These are phyloP conservation scores for Rhododendron mucronatum DNA, from an alignment of 148 eudicot species.

Conservation along the genomic window DNA sequence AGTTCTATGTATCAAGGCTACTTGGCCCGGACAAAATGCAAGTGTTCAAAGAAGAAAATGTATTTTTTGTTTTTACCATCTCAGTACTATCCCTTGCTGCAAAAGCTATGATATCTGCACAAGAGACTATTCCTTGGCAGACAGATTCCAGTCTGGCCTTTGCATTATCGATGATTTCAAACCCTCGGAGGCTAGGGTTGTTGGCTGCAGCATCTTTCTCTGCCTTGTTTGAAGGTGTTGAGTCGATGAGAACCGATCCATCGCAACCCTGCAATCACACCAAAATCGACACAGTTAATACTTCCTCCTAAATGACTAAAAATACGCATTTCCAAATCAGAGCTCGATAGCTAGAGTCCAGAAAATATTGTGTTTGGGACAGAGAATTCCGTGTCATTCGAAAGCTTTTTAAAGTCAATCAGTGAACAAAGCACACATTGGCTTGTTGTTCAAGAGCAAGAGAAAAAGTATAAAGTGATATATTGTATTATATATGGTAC, in stretches of 20 bases:
- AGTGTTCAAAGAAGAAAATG: not conserved
- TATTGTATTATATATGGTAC: not conserved
- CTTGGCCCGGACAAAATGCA: not conserved
- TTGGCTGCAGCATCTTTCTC: constrained; percentile 85
- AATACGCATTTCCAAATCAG: not conserved
- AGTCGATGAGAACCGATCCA: constrained; percentile 80
- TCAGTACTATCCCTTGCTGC: constrained; percentile 79
- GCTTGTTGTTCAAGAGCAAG: not conserved
- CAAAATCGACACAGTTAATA: not conserved
- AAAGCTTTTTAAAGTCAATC: not conserved
- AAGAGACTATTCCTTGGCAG: constrained; percentile 63
- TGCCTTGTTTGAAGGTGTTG: constrained; percentile 57
- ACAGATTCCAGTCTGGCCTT: constrained; percentile 57
- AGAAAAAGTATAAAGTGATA: not conserved
- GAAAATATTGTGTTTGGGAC: not conserved
- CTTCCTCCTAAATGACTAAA: not conserved
- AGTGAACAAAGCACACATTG: not conserved
- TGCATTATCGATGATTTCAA: constrained; percentile 74
- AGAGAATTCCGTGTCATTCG: not conserved
- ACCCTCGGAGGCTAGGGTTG: constrained; percentile 68
- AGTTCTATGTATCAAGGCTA: not conserved
- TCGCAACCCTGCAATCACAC: constrained; percentile 63
- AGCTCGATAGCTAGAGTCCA: not conserved
- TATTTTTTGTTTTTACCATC: constrained; percentile 35
- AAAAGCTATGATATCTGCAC: constrained; percentile 87